Evolutionary conservation across 2,329 filamentous ascomycete species (phyloP).

Genomic region (Trichophyton rubrum): DNA sequence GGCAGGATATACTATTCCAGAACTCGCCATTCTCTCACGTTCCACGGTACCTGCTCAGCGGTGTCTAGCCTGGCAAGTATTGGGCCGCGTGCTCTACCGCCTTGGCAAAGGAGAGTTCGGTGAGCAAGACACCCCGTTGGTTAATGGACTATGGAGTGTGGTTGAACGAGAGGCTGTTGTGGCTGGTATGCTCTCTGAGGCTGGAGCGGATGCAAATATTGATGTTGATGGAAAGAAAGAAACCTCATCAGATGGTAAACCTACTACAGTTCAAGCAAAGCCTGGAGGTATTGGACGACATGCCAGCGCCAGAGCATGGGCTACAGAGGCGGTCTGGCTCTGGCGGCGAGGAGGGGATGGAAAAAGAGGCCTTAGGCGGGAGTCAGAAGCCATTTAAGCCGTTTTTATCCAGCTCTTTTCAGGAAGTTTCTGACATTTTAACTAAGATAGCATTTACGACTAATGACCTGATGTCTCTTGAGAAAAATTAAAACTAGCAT

Average conservation of each 20-base stretch:
- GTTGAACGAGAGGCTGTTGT: conserved; percentile 66
- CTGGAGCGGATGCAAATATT: conserved; percentile 47
- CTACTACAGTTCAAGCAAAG: not conserved
- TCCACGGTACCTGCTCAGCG: conserved; percentile 76
- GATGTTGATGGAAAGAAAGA: conserved; percentile 15
- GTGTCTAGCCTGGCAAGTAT: conserved; percentile 81
- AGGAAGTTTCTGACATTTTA: not conserved
- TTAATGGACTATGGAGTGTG: conserved; percentile 70
- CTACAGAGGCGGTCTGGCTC: conserved; percentile 79
- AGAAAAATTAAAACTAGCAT: not conserved
- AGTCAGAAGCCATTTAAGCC: conserved; percentile 12
- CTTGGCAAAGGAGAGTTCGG: conserved; percentile 63
- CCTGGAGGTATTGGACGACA: conserved; percentile 41
- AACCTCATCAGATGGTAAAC: not conserved
- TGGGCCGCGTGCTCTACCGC: conserved; percentile 73
- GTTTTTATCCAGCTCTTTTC: not conserved
- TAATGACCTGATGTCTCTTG: not conserved
- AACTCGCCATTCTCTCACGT: conserved; percentile 67
- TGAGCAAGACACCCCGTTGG: conserved; percentile 49
- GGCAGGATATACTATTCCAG: conserved; percentile 83
- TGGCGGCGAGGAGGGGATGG: conserved; percentile 58
- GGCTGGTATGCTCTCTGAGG: conserved; percentile 64
- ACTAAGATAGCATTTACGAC: not conserved
- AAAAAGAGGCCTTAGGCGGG: conserved; percentile 30
- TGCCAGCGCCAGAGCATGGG: conserved; percentile 69